Percentiles rank a stretch among this genome's conserved stretches.
These are phyloP conservation scores for Pinus albicaulis DNA, from an alignment of 75 land plant genomes.

Conservation along the genomic window DNA sequence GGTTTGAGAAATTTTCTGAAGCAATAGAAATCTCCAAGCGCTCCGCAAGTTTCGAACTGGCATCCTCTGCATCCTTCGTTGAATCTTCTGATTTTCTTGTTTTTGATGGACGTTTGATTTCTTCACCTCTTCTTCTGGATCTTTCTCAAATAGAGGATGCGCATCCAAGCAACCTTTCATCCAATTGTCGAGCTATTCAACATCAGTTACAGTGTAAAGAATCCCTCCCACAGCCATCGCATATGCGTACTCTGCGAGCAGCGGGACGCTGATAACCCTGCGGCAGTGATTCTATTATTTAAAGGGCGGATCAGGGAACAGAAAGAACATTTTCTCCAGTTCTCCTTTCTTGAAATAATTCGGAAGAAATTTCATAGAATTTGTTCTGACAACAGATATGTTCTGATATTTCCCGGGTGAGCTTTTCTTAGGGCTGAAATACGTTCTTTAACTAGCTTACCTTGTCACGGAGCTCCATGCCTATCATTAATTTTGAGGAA, in stretches of 20 bases:
- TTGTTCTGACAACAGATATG: slow-evolving; percentile 89
- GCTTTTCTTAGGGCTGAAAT: slow-evolving; percentile 73
- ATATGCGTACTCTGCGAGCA: slow-evolving; percentile 96
- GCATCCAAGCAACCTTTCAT: slow-evolving; percentile 82
- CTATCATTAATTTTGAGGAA: slow-evolving; percentile 84
- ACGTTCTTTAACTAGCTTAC: slow-evolving; percentile 97
- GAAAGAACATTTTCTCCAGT: slow-evolving; percentile 95
- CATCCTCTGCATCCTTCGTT: no score
- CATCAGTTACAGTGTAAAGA: slow-evolving; percentile 96
- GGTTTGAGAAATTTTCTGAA: no score
- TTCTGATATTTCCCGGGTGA: slow-evolving; percentile 80
- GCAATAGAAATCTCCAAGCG: no score
- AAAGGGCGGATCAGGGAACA: slow-evolving; percentile 99
- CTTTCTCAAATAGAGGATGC: slow-evolving; percentile 85
- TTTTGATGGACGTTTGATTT: no score
- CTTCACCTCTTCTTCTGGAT: slow-evolving; percentile 63
- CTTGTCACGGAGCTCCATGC: slow-evolving; percentile 98
- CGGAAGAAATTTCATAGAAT: slow-evolving; percentile 98
- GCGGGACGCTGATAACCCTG: slow-evolving; percentile 76
- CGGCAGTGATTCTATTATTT: slow-evolving; percentile 97
- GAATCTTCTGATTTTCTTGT: no score
- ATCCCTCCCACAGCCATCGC: slow-evolving; percentile 79
- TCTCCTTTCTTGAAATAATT: slow-evolving; percentile 94
- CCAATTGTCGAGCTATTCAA: slow-evolving; percentile 95
- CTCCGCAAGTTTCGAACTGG: no score